Evolutionary conservation across 2,329 filamentous ascomycete species (phyloP).

Genomic region (Colletotrichum sp.): DNA sequence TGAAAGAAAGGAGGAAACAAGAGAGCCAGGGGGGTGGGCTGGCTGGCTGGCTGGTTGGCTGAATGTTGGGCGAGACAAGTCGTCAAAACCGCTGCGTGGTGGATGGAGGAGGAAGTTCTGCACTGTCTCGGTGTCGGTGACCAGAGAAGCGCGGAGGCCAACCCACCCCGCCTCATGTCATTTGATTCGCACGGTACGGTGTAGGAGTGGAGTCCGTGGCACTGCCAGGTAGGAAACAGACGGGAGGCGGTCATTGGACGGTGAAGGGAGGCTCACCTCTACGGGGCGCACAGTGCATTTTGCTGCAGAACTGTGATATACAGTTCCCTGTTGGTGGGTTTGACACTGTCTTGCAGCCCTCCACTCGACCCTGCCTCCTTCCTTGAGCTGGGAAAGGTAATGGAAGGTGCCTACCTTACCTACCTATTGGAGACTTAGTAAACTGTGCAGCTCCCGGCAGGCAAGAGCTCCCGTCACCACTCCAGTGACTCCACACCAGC

Average conservation of each 20-base stretch:
- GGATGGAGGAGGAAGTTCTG: not conserved
- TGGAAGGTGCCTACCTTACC: not conserved
- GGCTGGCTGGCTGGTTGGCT: not conserved
- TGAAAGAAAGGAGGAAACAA: slow-evolving; percentile 17
- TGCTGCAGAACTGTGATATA: not conserved
- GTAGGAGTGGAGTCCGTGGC: not conserved
- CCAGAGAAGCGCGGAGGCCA: not conserved
- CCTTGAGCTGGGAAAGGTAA: not conserved
- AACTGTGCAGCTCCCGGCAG: not conserved
- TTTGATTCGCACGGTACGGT: slow-evolving; percentile 12
- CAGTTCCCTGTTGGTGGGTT: not conserved
- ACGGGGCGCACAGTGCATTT: not conserved
- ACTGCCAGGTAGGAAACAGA: not conserved
- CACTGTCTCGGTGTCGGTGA: not conserved
- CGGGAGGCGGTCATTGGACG: not conserved
- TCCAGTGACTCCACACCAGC: not conserved
- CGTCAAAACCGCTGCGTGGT: not conserved
- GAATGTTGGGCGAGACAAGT: not conserved
- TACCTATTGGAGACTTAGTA: not conserved
- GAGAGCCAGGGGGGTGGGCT: not conserved
- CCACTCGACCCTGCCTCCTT: not conserved
- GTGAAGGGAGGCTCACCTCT: not conserved
- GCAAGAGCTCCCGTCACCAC: not conserved
- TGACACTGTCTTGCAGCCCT: not conserved
- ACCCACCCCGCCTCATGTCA: not conserved